Evolutionary conservation across 257 asterid genomes (phyloP), one percentile per base, ranked within the genome.

Genomic region (Parsonsia alboflavescens): DNA sequence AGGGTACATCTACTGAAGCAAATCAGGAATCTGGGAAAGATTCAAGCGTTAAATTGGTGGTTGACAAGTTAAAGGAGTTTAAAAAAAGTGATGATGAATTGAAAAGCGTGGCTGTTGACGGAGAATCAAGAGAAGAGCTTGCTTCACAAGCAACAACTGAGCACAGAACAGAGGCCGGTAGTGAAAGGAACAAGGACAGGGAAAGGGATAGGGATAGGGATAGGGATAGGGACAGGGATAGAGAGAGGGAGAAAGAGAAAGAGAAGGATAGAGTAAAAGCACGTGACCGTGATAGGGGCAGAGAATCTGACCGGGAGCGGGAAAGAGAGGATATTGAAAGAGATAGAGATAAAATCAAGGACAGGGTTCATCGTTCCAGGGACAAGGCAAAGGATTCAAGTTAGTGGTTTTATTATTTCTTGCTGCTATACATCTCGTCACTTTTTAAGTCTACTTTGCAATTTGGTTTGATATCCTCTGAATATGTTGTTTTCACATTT

Each of bases 351-450:
- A 86, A 80, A 78, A 81, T 75, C 59, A 93, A 84, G 85, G 98
- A 90, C 71, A 82, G 90, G 85, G 78, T 84, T 73, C 90, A 87
- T 75, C 97, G 88, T 44, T 87, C 96, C 10, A 85, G 93, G 81
- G 97, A 86, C 78, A 85, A 84, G 86, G 96, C 89, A 75, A 85
- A 82, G 84, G 91, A 86, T 80, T 84, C 85, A 45, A 90, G 93
- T 88, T 58, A 44, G 48, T 17, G 28, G 68, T 16, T 33, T 56
- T 41, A 44, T 67, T 46, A 46, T 36, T 73, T 67, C 62, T 62
- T n/a, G n/a, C n/a, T n/a, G n/a, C 64, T 56, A 42, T 52, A 58
- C 68, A 42, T 42, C 9, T 64, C 62, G n/a, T 24, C 56, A 44
- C 13, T 48, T 9, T 42, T 59, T 52, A 10, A 12, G 70, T 33